Base-by-base conservation (phyloP, 345 rosid genomes). In the Corchorus capsularis region DNA sequence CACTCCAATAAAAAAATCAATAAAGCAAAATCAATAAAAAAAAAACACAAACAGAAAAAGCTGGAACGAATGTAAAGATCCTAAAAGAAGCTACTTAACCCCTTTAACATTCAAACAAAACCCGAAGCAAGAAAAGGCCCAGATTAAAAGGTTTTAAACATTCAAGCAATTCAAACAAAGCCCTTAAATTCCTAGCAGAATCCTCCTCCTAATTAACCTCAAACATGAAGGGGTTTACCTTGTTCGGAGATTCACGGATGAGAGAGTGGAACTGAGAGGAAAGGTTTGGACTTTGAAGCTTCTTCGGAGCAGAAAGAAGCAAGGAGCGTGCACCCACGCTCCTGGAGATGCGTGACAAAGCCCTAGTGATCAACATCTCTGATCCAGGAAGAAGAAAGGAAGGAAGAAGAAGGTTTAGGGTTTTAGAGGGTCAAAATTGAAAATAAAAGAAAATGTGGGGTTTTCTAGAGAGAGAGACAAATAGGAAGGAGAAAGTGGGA, bases 301-400 rank as follows among this genome's bases (percentile, higher is more conserved):
- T 83, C 82, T 35, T 78, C 54, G 86, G 72, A 74, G 80, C 66
- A 61, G 81, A 77, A 59, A 82, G 78, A 61, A 89, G 81, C 74
- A 78, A 72, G 73, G 88, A 77, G 85, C 89, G 83, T 74, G 82
- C 76, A 57, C 84, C 71, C 5, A 83, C 80, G 82, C 85, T 77
- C 79, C 89, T 81, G 17, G 94, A 84, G 67, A 81, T 79, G 81
- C 90, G 89, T 4, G 89, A 86, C 57, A 92, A 75, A 69, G 84
- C 84, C 85, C 86, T 85, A 20, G 86, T 80, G 19, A 86, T 77
- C 85, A 86, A 76, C 93, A 91, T 89, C 52, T 34, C 61, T 27
- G 27, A 27, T 27, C 1, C 27, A 27, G 34, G 59, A 32, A 69
- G 20, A 50, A 34, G 74, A 54, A 34, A 39, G 43, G 57, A 34